phyloP scores from a whole-genome alignment of 2,329 filamentous ascomycete species.

The Xylariaceae sp. region DNA sequence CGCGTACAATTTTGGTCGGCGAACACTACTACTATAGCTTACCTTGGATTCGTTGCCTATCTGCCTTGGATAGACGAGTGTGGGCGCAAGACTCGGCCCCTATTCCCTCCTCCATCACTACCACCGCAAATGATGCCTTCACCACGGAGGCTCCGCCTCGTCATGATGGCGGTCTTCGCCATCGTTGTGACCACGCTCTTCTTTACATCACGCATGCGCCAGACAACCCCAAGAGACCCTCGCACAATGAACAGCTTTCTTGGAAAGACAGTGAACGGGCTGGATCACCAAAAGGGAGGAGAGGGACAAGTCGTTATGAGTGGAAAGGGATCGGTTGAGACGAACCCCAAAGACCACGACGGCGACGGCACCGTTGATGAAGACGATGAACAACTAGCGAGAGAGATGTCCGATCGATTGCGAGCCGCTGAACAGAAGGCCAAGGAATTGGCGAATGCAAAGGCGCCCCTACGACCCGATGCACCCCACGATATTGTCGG shows the following conservation, averaged over 20 bases:
- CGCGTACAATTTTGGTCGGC: conserved; percentile 2
- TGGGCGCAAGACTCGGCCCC: neutral
- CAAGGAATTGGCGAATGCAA: conserved; percentile 65
- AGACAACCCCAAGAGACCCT: conserved; percentile 42
- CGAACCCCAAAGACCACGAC: conserved; percentile 44
- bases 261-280: conserved; percentile 53
- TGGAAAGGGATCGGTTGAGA: conserved; percentile 31
- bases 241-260: conserved; percentile 52
- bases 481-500: conserved; percentile 54
- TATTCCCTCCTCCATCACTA: neutral
- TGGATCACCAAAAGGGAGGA: conserved; percentile 36
- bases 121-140: conserved; percentile 54
- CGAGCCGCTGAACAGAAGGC: conserved; percentile 65
- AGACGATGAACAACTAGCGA: conserved; percentile 50
- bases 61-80: neutral
- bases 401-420: conserved; percentile 56
- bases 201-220: conserved; percentile 59
- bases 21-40: too few relatives aligned
- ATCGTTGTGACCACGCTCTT: conserved; percentile 67
- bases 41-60: too few relatives aligned
- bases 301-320: conserved; percentile 37
- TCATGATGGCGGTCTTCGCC: conserved; percentile 61
- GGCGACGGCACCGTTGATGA: conserved; percentile 52
- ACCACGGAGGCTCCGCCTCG: conserved; percentile 63
- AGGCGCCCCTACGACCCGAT: conserved; percentile 58